Percentiles rank a stretch among this genome's conserved stretches.
Conservation (phyloP, 2,329 filamentous ascomycete genomes). For the Cytospora piceicola region DNA sequence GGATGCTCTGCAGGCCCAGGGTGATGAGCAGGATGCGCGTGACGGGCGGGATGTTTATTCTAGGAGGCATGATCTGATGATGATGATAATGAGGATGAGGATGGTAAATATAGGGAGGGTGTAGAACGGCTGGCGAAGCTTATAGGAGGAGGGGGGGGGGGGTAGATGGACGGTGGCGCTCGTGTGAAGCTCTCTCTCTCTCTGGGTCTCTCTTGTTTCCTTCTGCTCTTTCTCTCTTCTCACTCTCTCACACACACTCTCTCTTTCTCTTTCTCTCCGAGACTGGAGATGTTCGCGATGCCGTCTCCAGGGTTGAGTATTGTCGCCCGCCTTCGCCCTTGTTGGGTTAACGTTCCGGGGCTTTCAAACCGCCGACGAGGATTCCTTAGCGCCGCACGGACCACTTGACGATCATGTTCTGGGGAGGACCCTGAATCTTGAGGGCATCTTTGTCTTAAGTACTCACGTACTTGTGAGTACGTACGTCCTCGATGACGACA, state of each 20-base stretch:
- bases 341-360: constrained; percentile 1
- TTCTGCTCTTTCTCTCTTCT: no score
- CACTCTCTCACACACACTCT: not conserved
- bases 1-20: constrained; percentile 75
- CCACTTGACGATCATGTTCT: constrained; percentile 3
- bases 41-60: constrained; percentile 90
- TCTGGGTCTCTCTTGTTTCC: not conserved
- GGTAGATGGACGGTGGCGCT: not conserved
- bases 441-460: not conserved
- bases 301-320: not conserved
- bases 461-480: not conserved
- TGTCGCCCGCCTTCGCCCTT: not conserved
- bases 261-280: not conserved
- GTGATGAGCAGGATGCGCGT: constrained; percentile 80
- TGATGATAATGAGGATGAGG: not conserved
- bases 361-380: constrained; percentile 8
- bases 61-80: constrained; percentile 64
- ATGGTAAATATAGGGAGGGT: not conserved
- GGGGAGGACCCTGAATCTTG: constrained; percentile 17
- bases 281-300: not conserved
- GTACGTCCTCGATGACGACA: no score
- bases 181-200: constrained; percentile 7
- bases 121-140: constrained; percentile 10
- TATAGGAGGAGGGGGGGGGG: not conserved
- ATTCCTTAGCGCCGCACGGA: constrained; percentile 7